Base-by-base conservation (phyloP, 495 filamentous ascomycete genomes). In the Xylaria longipes region DNA sequence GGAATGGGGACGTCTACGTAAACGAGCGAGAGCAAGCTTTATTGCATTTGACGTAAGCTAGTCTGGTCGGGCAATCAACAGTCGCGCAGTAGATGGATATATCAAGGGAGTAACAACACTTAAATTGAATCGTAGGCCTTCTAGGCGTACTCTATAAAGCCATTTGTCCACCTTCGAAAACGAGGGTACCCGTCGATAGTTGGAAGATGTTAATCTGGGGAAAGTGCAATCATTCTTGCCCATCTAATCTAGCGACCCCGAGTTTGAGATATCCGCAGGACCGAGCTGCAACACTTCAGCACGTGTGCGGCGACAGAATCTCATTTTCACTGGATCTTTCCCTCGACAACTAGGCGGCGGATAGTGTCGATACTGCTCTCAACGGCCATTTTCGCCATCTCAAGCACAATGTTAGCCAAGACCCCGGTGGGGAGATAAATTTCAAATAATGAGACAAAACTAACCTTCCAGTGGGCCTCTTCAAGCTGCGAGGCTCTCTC, bases 321-420 rank as follows among this genome's bases (percentile, higher is more conserved):
- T 50, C 27, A 63, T 58, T 41, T 56, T 72, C 20, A 76, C 63
- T 71, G 50, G 43, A 82, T 74, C 69, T 79, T 75, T 15, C 79
- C 78, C 60, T 80, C 78, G 1, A 25, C 56, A 2, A 80, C 81
- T 39, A 84, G 60, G 45, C 73, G 72, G 48, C 82, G 73, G 33
- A 81, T 80, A 1, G 78, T 78, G 43, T 81, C 77, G 37, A 84
- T 82, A 64, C 74, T 81, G 9, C 73, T 71, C 65, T 83, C 81
- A 1, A 84, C 82, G 12, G 82, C 81, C 70, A 75, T 73, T 62
- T 78, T 82, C 31, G 82, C 81, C 14, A 75, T 80, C 82, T 84
- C 41, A 33, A 33, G 22, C 37, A 68, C 7, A 52, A 20, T 29
- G 58, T 79, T 71, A 78, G 74, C 69, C 61, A 14, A 20, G 29